Evolutionary conservation across 1,139 yeast genomes (phyloP).

Genomic region (Taiozyma sp.): DNA sequence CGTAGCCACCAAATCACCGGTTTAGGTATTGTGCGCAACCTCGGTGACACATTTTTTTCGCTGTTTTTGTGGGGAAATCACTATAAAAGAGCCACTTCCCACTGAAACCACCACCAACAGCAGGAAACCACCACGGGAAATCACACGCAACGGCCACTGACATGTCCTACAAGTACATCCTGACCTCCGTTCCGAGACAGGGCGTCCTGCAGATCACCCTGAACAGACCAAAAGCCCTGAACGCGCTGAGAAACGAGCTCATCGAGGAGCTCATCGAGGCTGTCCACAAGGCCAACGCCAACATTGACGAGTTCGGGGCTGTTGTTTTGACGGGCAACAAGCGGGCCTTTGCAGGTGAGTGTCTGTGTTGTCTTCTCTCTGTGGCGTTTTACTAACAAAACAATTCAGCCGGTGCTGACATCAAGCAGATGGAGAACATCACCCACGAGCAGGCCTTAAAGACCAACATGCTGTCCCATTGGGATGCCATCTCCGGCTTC

Average conservation of each 20-base stretch:
- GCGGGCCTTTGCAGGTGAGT: constrained; percentile 36
- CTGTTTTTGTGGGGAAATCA: neutral
- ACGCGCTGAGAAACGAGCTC: constrained; percentile 53
- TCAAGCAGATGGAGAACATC: constrained; percentile 39
- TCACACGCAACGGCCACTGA: no score
- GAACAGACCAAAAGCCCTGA: constrained; percentile 60
- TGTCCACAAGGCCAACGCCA: constrained; percentile 32
- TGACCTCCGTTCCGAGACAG: constrained; percentile 33
- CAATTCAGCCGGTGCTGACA: constrained; percentile 42
- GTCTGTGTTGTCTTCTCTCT: neutral
- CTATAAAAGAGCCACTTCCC: neutral
- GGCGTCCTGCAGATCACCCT: constrained; percentile 47
- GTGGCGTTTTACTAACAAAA: neutral
- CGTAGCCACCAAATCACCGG: neutral
- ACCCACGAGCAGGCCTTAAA: constrained; percentile 13
- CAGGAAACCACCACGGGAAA: neutral
- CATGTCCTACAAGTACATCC: constrained; percentile 32
- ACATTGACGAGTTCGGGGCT: constrained; percentile 34
- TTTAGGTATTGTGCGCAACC: neutral
- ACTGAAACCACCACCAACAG: neutral
- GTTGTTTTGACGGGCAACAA: constrained; percentile 41
- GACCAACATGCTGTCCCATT: constrained; percentile 14
- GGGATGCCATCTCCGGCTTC: constrained; percentile 24
- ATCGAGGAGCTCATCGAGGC: constrained; percentile 37
- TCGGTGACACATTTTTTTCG: neutral